Conservation (phyloP, 768 basidiomycete genomes). For the Russula sp. region DNA sequence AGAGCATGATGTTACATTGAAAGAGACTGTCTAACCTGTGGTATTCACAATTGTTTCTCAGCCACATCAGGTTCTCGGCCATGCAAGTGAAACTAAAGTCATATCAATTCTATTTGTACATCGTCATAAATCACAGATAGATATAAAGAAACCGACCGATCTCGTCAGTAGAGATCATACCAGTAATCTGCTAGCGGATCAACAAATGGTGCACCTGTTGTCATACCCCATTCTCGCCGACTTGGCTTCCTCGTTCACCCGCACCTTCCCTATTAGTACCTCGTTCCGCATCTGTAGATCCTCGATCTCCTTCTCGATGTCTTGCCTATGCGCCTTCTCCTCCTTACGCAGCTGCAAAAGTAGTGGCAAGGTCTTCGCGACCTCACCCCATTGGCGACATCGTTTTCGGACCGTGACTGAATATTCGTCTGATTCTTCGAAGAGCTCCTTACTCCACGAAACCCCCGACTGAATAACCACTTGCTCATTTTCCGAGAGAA, state of each 20-base stretch:
- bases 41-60: too few species aligned
- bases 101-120: not conserved
- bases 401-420: not conserved
- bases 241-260: not conserved
- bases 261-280: slow-evolving; percentile 13
- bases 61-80: too few species aligned
- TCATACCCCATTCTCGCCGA: not conserved
- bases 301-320: slow-evolving; percentile 21
- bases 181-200: not conserved
- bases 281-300: slow-evolving; percentile 22
- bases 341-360: slow-evolving; percentile 17
- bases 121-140: not conserved
- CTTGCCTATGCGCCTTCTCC: slow-evolving; percentile 14
- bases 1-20: too few species aligned
- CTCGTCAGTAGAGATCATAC: not conserved
- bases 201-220: slow-evolving; percentile 11
- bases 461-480: slow-evolving; percentile 11
- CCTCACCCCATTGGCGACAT: slow-evolving; percentile 13
- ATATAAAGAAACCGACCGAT: not conserved
- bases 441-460: slow-evolving; percentile 11
- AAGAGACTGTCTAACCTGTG: too few species aligned
- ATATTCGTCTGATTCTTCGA: slow-evolving; percentile 4
- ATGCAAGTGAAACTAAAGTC: not conserved
- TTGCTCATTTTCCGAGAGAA: slow-evolving; percentile 11
- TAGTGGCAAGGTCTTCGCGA: slow-evolving; percentile 17